These are phyloP conservation scores for Phytophthora nicotianae DNA, from an alignment of 352 stramenopile species.

Conservation along the genomic window DNA sequence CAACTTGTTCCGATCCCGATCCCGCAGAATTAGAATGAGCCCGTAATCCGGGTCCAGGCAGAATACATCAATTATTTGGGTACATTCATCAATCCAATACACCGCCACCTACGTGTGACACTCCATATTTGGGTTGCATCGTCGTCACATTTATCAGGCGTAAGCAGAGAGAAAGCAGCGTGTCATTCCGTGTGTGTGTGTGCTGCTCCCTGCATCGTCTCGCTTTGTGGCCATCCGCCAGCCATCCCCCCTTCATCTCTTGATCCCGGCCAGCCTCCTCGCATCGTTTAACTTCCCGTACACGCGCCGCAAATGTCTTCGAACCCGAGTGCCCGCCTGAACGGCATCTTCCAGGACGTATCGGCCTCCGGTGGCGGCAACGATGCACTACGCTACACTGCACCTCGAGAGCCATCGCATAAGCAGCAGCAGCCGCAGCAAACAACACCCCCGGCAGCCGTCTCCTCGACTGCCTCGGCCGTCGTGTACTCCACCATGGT, in stretches of 20 bases:
- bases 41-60: too few relatives aligned
- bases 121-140: constrained; percentile 24
- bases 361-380: constrained; percentile 42
- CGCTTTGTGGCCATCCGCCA: neutral
- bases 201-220: neutral
- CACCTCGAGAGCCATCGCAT: constrained; percentile 63
- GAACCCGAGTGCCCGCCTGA: constrained; percentile 59
- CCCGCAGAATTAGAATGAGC: too few relatives aligned
- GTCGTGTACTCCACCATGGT: constrained; percentile 77
- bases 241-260: constrained; percentile 12
- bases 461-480: constrained; percentile 31
- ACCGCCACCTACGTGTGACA: constrained; percentile 22
- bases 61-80: neutral
- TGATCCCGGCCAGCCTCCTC: neutral
- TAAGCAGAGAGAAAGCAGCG: constrained; percentile 17
- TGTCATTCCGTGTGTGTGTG: constrained; percentile 1
- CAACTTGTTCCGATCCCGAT: too few relatives aligned
- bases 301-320: constrained; percentile 30
- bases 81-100: constrained; percentile 4
- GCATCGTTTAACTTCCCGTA: neutral
- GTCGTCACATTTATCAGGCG: constrained; percentile 36
- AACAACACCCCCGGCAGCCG: constrained; percentile 18
- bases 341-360: constrained; percentile 61
- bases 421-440: constrained; percentile 31
- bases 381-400: constrained; percentile 70